A percentile compares a stretch with the other conserved stretches of the same genome.
Conservation (phyloP, 257 asterid genomes). For the Nicotiana obtusifolia region DNA sequence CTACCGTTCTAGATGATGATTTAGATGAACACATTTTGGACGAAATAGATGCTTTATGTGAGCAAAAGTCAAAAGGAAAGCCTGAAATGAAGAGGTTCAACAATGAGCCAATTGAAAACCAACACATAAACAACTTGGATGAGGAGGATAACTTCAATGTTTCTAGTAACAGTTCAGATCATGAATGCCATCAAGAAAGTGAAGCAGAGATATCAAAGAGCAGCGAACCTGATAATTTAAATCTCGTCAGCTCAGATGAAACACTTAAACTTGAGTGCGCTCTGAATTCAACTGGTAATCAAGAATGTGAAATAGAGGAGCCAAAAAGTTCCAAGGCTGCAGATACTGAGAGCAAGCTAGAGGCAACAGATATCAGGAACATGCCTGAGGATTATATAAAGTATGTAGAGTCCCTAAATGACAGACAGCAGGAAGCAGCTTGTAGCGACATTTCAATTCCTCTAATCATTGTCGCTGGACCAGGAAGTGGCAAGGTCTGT, state of each 20-base stretch:
- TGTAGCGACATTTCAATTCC: constrained; percentile 79
- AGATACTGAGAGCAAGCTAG: constrained; percentile 49
- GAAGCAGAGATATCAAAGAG: neutral
- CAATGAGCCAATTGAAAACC: constrained; percentile 21
- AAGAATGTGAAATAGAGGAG: constrained; percentile 22
- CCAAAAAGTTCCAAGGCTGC: constrained; percentile 24
- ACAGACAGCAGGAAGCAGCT: constrained; percentile 92
- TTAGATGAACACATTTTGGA: constrained; percentile 70
- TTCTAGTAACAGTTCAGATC: neutral
- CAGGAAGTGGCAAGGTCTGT: constrained; percentile 97
- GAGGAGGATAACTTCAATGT: constrained; percentile 26
- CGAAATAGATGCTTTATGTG: constrained; percentile 75
- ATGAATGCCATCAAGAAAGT: neutral
- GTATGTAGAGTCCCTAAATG: constrained; percentile 67
- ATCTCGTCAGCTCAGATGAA: constrained; percentile 20
- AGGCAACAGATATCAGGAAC: constrained; percentile 25
- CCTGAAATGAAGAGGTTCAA: constrained; percentile 26
- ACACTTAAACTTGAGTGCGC: constrained; percentile 25
- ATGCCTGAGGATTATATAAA: constrained; percentile 79
- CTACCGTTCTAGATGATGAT: constrained; percentile 42
- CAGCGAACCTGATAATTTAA: neutral
- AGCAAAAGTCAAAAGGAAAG: constrained; percentile 39
- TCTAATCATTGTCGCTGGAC: constrained; percentile 93
- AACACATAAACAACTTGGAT: constrained; percentile 19
- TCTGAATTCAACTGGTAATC: constrained; percentile 22